Evolutionary conservation across 2,329 filamentous ascomycete genomes (phyloP).

Genomic region (Penicillium sp.): DNA sequence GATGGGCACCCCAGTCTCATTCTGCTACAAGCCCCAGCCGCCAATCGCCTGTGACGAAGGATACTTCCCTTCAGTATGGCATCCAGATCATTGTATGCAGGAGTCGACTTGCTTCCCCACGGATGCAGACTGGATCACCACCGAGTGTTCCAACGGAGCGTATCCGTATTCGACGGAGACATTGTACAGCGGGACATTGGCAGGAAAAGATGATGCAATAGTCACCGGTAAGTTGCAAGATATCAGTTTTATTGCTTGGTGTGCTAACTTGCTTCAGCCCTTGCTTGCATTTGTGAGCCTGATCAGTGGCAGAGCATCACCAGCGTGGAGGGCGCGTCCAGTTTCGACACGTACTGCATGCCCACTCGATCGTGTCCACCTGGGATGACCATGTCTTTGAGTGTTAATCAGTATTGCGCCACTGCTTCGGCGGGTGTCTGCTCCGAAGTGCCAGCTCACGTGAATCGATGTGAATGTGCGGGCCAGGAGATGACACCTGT

Average conservation of each 20-base stretch:
- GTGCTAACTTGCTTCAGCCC: constrained; percentile 11
- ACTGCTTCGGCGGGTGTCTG: constrained; percentile 18
- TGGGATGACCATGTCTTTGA: constrained; percentile 27
- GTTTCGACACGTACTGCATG: constrained; percentile 28
- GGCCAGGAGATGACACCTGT: constrained; percentile 19
- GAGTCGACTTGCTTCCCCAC: constrained; percentile 26
- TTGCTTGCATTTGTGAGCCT: constrained; percentile 25
- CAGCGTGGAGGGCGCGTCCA: constrained; percentile 4
- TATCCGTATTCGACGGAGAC: constrained; percentile 23
- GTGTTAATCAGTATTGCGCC: constrained; percentile 21
- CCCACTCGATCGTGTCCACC: constrained; percentile 23
- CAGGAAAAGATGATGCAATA: constrained; percentile 17
- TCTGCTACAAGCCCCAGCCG: constrained; percentile 21
- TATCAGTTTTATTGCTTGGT: background rate
- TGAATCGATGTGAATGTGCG: constrained; percentile 19
- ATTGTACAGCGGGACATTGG: constrained; percentile 22
- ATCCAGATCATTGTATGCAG: constrained; percentile 28
- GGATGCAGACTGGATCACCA: constrained; percentile 26
- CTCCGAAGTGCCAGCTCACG: constrained; percentile 10
- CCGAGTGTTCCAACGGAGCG: constrained; percentile 27
- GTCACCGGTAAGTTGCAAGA: constrained; percentile 19
- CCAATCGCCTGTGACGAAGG: constrained; percentile 22
- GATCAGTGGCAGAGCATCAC: constrained; percentile 29
- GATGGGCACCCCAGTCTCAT: constrained; percentile 25
- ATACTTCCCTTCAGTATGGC: constrained; percentile 27